Conservation (phyloP, 1,284 basidiomycete genomes). For the Trichosporon faecale region DNA sequence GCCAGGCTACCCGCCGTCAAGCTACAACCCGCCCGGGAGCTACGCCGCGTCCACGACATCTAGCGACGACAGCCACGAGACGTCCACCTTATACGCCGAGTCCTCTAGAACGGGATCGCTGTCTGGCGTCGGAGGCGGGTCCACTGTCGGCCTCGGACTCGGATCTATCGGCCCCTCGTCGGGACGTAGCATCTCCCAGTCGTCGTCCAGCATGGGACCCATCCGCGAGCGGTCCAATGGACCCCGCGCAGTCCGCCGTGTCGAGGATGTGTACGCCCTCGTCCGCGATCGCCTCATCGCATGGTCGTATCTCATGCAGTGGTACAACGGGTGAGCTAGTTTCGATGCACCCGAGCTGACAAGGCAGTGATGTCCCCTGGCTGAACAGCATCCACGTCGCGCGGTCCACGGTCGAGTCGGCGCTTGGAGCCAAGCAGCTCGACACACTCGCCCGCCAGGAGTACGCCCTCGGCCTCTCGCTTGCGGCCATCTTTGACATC, state of each 20-base stretch:
- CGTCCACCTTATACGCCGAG: constrained; percentile 19
- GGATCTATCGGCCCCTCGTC: constrained; percentile 4
- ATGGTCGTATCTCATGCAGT: constrained; percentile 50
- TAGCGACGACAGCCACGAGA: constrained; percentile 24
- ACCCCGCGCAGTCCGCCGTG: constrained; percentile 25
- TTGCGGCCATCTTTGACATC: constrained; percentile 53
- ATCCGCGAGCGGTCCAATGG: constrained; percentile 9
- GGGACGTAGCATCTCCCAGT: constrained; percentile 2
- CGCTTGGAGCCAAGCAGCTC: constrained; percentile 42
- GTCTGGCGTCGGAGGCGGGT: constrained; percentile 2
- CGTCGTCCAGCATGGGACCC: constrained; percentile 13
- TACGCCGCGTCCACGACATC: constrained; percentile 25
- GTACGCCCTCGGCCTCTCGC: constrained; percentile 53
- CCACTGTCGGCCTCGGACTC: constrained; percentile 11
- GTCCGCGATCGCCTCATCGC: constrained; percentile 41
- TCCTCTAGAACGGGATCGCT: constrained; percentile 10
- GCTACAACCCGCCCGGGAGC: constrained; percentile 11
- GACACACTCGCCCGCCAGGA: constrained; percentile 48
- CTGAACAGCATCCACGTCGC: constrained; percentile 49
- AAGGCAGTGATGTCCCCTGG: constrained; percentile 45
- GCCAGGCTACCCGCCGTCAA: constrained; percentile 21
- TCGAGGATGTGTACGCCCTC: constrained; percentile 44
- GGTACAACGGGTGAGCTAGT: constrained; percentile 46
- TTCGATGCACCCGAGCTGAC: not conserved
- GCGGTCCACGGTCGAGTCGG: constrained; percentile 35